Conservation (phyloP, 306 rosid genomes). For the Styphnolobium japonicum region DNA sequence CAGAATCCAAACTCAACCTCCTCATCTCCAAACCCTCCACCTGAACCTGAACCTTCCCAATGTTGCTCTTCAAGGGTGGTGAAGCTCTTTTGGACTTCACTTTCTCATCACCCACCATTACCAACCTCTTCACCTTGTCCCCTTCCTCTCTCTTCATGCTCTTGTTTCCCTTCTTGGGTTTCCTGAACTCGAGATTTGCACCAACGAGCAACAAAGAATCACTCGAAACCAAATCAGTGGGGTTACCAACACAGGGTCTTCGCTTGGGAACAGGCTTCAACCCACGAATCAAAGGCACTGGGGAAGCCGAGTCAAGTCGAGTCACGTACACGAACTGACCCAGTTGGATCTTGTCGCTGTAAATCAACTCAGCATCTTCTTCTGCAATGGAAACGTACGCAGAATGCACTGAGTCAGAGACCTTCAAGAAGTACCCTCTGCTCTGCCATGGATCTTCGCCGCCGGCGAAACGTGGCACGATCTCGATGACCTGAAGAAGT, state of each 20-base stretch:
- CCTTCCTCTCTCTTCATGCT: constrained; percentile 7
- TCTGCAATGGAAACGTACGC: constrained; percentile 61
- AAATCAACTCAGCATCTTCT: constrained; percentile 52
- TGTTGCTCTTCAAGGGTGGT: neutral
- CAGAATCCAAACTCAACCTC: constrained; percentile 73
- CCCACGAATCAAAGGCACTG: constrained; percentile 56
- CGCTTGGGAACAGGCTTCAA: constrained; percentile 58
- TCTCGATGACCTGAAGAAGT: constrained; percentile 66
- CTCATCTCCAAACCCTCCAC: constrained; percentile 34
- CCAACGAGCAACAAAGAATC: constrained; percentile 31
- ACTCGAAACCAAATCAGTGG: constrained; percentile 51
- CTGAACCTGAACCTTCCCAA: neutral
- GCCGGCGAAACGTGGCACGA: constrained; percentile 52
- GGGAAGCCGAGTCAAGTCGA: constrained; percentile 45
- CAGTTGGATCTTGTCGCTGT: constrained; percentile 51
- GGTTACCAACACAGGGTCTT: constrained; percentile 59
- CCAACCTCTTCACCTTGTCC: neutral
- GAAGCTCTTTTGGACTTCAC: neutral
- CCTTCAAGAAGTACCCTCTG: constrained; percentile 67
- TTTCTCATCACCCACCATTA: neutral
- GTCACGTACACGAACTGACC: constrained; percentile 75
- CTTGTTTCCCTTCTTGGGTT: constrained; percentile 8
- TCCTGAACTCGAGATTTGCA: constrained; percentile 11
- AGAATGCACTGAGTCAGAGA: constrained; percentile 68
- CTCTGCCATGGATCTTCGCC: constrained; percentile 47